Evolutionary conservation across 2,329 filamentous ascomycete genomes (phyloP), one percentile per base, ranked within the genome.

Genomic region (Sphaerulina populicola): DNA sequence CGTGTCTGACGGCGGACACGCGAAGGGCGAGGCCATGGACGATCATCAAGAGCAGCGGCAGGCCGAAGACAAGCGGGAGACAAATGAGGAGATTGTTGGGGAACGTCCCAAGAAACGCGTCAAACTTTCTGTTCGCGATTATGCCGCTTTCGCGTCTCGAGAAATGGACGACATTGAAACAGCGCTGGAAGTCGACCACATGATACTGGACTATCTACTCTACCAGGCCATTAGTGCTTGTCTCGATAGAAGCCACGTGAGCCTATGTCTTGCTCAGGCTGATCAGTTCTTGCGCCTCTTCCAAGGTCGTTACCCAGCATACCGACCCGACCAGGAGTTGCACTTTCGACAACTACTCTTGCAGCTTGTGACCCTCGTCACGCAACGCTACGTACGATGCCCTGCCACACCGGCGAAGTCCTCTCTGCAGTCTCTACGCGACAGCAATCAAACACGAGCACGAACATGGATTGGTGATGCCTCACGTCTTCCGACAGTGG

Each of bases 161-260:
- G 55, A 58, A 42, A 55, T 51, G 43, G 64, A 61, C 4, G 61
- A 70, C 47, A 49, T 63, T 3, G 63, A 66, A 18, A 63, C 60
- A 4, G 70, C 72, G 37, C 60, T 71, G 18, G 74, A 78, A 14
- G 72, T 78, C 11, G 74, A 81, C 56, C 60, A 72, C 33, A 72
- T 78, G 62, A 78, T 80, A 39, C 66, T 80, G n/a, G 78, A 81
- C 60, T 80, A 78, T 57, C 62, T 80, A 3, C 59, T 74, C 37
- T 74, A 72, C 66, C 69, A 72, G 41, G 69, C 74, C 6, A 73
- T 71, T 38, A 62, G 70, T 15, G 62, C 66, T 36, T 64, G 75
- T 4, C 62, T 79, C 31, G 63, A 67, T 15, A 56, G 44, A 29
- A 53, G 45, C 43, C 27, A 55, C 35, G 49, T 31, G n/a, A 14